phyloP scores from a whole-genome alignment of 441 rosid genomes.

The Bruguiera hainesii region DNA sequence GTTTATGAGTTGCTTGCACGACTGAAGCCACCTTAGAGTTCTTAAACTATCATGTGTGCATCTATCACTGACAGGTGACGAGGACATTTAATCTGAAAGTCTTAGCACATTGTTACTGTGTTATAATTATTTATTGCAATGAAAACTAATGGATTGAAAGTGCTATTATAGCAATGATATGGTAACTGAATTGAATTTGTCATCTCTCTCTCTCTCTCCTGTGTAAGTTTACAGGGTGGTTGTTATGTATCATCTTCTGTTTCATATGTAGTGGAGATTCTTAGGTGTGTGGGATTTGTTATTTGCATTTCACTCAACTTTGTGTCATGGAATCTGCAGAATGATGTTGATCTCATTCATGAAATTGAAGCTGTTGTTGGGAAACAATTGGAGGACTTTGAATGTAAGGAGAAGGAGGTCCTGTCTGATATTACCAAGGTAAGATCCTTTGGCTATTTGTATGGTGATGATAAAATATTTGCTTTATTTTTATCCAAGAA shows the following conservation, averaged over 20 bases:
- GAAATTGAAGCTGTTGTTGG: constrained; percentile 75
- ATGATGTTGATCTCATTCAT: constrained; percentile 62
- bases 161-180: no score
- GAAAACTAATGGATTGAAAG: no score
- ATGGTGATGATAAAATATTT: not conserved
- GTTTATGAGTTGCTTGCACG: no score
- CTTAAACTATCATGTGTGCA: no score
- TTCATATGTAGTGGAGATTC: constrained; percentile 1
- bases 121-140: no score
- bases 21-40: no score
- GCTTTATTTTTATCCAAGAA: not conserved
- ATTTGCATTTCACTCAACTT: constrained; percentile 16
- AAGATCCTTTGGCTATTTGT: constrained; percentile 10
- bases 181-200: no score
- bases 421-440: constrained; percentile 76
- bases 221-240: not conserved
- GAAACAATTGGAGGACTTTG: constrained; percentile 60
- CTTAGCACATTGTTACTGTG: no score
- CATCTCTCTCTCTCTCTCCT: not conserved
- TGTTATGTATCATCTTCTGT: not conserved
- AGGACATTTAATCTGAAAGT: no score
- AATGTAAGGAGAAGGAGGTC: constrained; percentile 68
- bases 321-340: constrained; percentile 41
- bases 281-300: not conserved
- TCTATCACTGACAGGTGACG: no score